Percentiles rank a stretch among this genome's conserved stretches.
phyloP scores from a whole-genome alignment of 257 asterid genomes.

The Plantago elongata region DNA sequence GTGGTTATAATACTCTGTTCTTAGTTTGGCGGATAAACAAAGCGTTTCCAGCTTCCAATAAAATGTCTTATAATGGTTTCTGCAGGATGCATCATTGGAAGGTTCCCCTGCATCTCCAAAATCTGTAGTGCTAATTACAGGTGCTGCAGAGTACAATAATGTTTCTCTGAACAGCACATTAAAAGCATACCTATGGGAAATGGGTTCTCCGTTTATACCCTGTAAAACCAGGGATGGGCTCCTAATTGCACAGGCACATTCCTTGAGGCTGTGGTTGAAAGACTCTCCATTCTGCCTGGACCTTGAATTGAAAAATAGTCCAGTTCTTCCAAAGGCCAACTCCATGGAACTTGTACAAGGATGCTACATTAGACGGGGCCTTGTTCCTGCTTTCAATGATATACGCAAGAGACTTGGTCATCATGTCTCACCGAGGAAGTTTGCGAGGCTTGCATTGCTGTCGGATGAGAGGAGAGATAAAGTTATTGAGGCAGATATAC shows the following conservation, averaged over 20 bases:
- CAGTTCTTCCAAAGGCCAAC: conserved; percentile 51
- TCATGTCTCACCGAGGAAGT: conserved; percentile 69
- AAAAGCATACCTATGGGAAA: conserved; percentile 91
- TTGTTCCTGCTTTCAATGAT: conserved; percentile 85
- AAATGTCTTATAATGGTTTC: conserved; percentile 12
- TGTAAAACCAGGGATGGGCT: conserved; percentile 72
- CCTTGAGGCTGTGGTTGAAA: conserved; percentile 82
- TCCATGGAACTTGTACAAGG: conserved; percentile 89
- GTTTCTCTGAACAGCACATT: conserved; percentile 73
- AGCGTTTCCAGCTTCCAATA: not conserved
- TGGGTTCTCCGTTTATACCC: conserved; percentile 95
- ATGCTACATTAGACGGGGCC: conserved; percentile 82
- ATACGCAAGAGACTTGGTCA: conserved; percentile 74
- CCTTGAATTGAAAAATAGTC: conserved; percentile 78
- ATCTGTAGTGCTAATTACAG: conserved; percentile 81
- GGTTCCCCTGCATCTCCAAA: conserved; percentile 93
- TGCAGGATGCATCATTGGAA: conserved; percentile 94
- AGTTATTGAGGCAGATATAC: conserved; percentile 56
- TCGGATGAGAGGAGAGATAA: conserved; percentile 64
- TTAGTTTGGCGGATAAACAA: too few relatives aligned
- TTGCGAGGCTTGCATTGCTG: conserved; percentile 78
- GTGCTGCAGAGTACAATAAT: conserved; percentile 73
- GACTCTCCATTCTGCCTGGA: conserved; percentile 92
- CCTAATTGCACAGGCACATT: conserved; percentile 83
- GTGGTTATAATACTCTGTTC: not conserved